Base-by-base conservation (phyloP, 768 basidiomycete genomes). In the Fomitopsis serialis region DNA sequence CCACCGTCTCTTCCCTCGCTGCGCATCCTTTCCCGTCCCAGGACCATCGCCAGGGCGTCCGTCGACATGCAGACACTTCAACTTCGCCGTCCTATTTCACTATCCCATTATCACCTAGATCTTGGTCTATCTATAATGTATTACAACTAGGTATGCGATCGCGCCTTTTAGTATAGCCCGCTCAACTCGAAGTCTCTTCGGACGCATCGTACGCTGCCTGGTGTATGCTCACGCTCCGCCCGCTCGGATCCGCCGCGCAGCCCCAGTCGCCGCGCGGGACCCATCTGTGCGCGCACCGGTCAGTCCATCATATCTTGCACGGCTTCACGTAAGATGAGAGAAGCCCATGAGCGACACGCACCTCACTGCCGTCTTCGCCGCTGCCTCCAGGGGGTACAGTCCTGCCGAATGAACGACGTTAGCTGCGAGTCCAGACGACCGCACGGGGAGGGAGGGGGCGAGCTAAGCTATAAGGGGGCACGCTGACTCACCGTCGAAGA, bases 231-330 rank as follows among this genome's bases (percentile, higher is more conserved):
- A 98, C 96, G 58, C 91, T 93, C 47, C 97, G 79, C 27, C 97
- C 97, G 58, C 92, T 94, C 27, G 97, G 97, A 68, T 99, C 97
- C 27, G 91, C 72, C 2, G 90, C 77, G 65, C 96, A 97, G 52
- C 96, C 96, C 96, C 96, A 99, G 69, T 98, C 96, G 52, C 85
- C 89, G 62, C 92, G 85, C 45, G 94, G 94, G 68, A 94, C 87
- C 94, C 92, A 95, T 58, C 89, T 89, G 67, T 32, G 6, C 29
- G 29, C 29, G 29, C 48, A 56, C 57, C 61, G n/a, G 3, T 44
- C 27, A 25, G 34, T 42, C 45, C 37, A 12, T 23, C 24, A n/a
- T n/a, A n/a, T n/a, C n/a, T n/a, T n/a, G n/a, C n/a, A 13, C 19
- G 43, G 17, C 52, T 3, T 32, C 6, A 32, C 29, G 29, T 32